Evolutionary conservation across 352 stramenopile species (phyloP), one percentile per base, ranked within the genome.

Genomic region (Phytophthora chlamydospora): DNA sequence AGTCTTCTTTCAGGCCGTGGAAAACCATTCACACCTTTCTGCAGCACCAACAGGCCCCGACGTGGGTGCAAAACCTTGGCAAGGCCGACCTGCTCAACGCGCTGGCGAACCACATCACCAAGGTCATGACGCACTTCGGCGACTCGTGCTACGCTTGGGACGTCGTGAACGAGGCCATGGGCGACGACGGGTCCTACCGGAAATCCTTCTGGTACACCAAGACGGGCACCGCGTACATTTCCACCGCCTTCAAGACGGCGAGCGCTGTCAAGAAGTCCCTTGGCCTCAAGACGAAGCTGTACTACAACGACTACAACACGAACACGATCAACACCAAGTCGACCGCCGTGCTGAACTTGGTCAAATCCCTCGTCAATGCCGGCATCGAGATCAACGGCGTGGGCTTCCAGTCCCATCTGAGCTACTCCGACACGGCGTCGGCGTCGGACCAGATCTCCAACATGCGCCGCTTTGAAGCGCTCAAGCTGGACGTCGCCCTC

Each of bases 151-250:
- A 62, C 34, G 55, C 55, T 8, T 62, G 55, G 55, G 55, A 62
- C 16, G 55, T 62, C 24, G 55, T 62, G 27, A 62, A 62, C 55
- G 55, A 62, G 17, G 55, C 36, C 14, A 34, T 62, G 43, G 55
- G 34, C 13, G 55, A 62, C 11, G 55, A 62, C 29, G 55, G 27
- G 12, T 38, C 29, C 2, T 62, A 62, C 44, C 55, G 55, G 16
- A 43, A 35, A 33, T 62, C 55, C 11, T 62, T 62, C 55, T 62
- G 55, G 55, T 62, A 62, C 55, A 62, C 55, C 16, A 56, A 47
- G 44, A 62, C 55, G 21, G 55, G 55, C 35, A 62, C 55, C 12
- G 55, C 55, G n/a, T 62, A 62, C 44, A 62, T 62, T 35, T 48
- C 54, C n/a, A 62, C 55, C n/a, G 55, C 45, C 13, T 63, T 63